Evolutionary conservation across 2,329 filamentous ascomycete genomes (phyloP).

Genomic region (Sphaceloma murrayae): DNA sequence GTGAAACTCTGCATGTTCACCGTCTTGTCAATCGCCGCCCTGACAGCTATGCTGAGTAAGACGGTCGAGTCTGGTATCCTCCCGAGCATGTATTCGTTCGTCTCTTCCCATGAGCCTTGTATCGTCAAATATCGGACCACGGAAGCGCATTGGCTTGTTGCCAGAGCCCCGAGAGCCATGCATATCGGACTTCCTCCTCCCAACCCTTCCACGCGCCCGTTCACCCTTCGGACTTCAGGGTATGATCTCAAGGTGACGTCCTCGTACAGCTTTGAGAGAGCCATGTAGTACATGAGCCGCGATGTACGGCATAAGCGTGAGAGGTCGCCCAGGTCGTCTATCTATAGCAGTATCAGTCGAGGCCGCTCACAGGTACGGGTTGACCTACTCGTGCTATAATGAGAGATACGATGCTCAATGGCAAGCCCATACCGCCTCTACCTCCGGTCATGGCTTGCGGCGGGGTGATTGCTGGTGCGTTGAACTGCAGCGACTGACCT

Average conservation of each 20-base stretch:
- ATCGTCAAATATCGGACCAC: conserved; percentile 46
- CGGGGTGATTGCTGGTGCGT: background rate
- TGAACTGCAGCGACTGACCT: conserved; percentile 1
- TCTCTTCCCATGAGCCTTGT: conserved; percentile 49
- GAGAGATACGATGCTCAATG: conserved; percentile 49
- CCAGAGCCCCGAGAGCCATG: conserved; percentile 53
- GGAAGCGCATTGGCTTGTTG: conserved; percentile 44
- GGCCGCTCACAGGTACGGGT: background rate
- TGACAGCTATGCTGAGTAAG: conserved; percentile 52
- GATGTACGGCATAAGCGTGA: conserved; percentile 51
- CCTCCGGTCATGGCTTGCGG: conserved; percentile 13
- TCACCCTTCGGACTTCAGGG: conserved; percentile 47
- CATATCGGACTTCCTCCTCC: conserved; percentile 54
- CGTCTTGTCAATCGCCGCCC: conserved; percentile 52
- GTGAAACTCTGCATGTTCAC: conserved; percentile 44
- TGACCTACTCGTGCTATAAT: conserved; percentile 46
- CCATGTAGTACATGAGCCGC: conserved; percentile 55
- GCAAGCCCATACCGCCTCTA: conserved; percentile 32
- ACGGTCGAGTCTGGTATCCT: conserved; percentile 55
- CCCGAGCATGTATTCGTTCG: conserved; percentile 49
- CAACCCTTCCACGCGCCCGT: conserved; percentile 50
- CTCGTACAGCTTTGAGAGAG: conserved; percentile 51
- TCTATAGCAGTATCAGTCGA: conserved; percentile 28
- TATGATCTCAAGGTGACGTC: conserved; percentile 49
- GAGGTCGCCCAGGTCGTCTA: conserved; percentile 50